Evolutionary conservation across 495 filamentous ascomycete genomes (phyloP), one percentile per base, ranked within the genome.

Genomic region (Annulohypoxylon maeteangense): DNA sequence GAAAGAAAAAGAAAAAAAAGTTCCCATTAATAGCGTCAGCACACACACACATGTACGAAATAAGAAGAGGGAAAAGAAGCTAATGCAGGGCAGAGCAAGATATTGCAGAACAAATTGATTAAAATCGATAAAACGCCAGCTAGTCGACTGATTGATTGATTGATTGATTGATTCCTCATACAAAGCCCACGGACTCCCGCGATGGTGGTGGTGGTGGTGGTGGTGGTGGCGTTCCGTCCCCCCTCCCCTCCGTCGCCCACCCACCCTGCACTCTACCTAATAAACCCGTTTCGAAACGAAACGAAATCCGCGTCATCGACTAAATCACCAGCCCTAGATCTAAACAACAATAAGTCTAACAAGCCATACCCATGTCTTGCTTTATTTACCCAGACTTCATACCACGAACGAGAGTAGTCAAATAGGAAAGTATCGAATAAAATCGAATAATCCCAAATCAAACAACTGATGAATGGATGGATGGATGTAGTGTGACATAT

Each of bases 51-150:
- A 10, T 18, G 1, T 1, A 23, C 3, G 16, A 47, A 47, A 45
- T 42, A 5, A 4, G 25, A n/a, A n/a, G n/a, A n/a, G n/a, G n/a
- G 20, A 7, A 32, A 54, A 32, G 25, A 7, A 32, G 47, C 1
- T 8, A 25, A 48, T 25, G 45, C 4, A 23, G 22, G 11, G 10
- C 10, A 2, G 4, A 25, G 7, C n/a, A 48, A 23, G 36, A 4
- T 40, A 8, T 4, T 40, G 8, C 12, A 22, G 45, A 48, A 44
- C 40, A 18, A 44, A 44, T 44, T 54, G 14, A 16, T 32, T 29
- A 32, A n/a, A 18, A 6, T 3, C 18, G 29, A 34, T 45, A 23
- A 59, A 59, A 59, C 56, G n/a, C 56, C 23, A 22, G 34, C 56
- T 5, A 45, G 27, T 12, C 51, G 3, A 22, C 51, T 36, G 29